Percentiles rank a stretch among this genome's conserved stretches.
Conservation (phyloP, 2,329 filamentous ascomycete species). For the Cercospora berteroae region DNA sequence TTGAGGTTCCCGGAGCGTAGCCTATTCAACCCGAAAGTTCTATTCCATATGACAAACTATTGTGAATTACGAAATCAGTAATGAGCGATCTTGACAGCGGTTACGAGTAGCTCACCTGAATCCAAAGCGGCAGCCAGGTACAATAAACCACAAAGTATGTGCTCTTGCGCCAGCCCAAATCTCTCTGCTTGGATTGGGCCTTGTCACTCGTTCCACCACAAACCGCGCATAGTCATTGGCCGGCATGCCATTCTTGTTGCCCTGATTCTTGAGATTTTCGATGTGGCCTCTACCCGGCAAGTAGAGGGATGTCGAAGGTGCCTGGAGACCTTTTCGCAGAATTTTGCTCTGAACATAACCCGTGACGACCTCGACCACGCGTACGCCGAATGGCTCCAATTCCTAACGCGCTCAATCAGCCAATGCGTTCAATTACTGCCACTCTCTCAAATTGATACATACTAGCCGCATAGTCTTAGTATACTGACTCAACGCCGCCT, state of each 20-base stretch:
- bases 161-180: neutral
- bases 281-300: neutral
- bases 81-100: neutral
- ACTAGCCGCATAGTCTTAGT: neutral
- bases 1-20: neutral
- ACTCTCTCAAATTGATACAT: neutral
- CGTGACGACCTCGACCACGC: too few relatives aligned
- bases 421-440: neutral
- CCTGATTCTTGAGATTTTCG: neutral
- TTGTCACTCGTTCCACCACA: neutral
- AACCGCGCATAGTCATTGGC: neutral
- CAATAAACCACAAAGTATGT: neutral
- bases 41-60: neutral
- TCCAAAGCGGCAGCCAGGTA: neutral
- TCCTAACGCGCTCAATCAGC: neutral
- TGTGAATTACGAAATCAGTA: neutral
- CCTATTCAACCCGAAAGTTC: neutral
- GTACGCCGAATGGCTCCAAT: too few relatives aligned
- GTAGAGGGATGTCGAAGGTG: neutral
- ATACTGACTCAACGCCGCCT: too few relatives aligned
- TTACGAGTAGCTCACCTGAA: neutral
- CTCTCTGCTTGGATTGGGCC: neutral
- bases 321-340: neutral
- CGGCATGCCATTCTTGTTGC: neutral
- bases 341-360: neutral